phyloP scores from a whole-genome alignment of 768 basidiomycete genomes.

The Auricularia cornea region DNA sequence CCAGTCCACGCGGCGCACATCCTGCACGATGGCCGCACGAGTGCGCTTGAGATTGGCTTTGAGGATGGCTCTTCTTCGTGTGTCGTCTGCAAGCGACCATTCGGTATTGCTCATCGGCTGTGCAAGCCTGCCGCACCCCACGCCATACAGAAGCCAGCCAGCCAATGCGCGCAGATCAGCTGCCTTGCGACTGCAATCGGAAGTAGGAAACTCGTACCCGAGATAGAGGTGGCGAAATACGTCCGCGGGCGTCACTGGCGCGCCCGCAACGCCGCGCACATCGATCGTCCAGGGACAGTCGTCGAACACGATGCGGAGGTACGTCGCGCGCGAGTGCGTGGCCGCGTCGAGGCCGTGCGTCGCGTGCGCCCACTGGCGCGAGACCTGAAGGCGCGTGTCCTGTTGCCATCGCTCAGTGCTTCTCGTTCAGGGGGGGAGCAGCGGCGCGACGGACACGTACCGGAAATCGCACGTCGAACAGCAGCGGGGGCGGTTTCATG shows the following conservation, averaged over 20 bases:
- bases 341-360: neutral
- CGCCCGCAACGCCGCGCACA: neutral
- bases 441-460: neutral
- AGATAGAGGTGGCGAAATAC: neutral
- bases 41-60: constrained; percentile 10
- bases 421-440: neutral
- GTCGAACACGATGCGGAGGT: neutral
- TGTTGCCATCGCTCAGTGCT: neutral
- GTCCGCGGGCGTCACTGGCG: neutral
- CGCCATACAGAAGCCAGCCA: neutral
- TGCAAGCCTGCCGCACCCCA: neutral
- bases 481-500: constrained; percentile 1
- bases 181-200: neutral
- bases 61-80: constrained; percentile 24
- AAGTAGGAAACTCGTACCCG: neutral
- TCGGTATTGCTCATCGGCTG: constrained; percentile 1
- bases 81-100: constrained; percentile 30
- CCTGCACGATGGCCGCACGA: constrained; percentile 4
- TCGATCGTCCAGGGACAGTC: constrained; percentile 1
- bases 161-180: neutral
- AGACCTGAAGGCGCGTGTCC: neutral
- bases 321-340: neutral
- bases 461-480: constrained; percentile 1
- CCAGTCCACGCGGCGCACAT: constrained; percentile 52
- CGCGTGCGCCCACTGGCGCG: neutral